Conservation (phyloP, 23 red algal genomes). For the Gracilaria gracilis region DNA sequence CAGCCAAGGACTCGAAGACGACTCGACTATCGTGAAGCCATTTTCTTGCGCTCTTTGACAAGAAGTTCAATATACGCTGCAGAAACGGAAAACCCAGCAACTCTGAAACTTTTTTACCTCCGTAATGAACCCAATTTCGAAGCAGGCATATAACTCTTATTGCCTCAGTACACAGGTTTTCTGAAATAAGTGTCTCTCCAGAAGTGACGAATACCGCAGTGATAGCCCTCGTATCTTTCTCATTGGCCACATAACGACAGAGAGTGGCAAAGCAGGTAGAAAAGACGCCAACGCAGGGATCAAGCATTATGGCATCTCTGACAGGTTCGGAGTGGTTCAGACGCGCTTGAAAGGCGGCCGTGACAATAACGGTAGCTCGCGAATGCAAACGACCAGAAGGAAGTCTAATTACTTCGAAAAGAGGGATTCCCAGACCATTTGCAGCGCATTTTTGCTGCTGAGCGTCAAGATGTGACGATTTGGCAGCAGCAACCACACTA, state of each 20-base stretch:
- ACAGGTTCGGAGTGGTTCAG: neutral
- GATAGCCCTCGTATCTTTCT: slow-evolving; percentile 14
- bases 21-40: neutral
- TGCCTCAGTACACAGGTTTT: neutral
- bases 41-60: neutral
- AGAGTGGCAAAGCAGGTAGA: slow-evolving; percentile 45
- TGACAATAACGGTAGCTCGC: slow-evolving; percentile 15
- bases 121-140: slow-evolving; percentile 32
- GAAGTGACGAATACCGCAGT: slow-evolving; percentile 20
- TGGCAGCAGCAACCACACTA: slow-evolving; percentile 9
- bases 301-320: neutral
- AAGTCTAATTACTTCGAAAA: slow-evolving; percentile 59
- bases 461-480: neutral
- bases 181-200: neutral
- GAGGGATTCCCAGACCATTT: slow-evolving; percentile 48
- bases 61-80: slow-evolving; percentile 42
- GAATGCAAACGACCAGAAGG: slow-evolving; percentile 61
- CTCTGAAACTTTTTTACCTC: slow-evolving; percentile 1
- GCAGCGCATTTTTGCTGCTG: neutral
- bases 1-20: slow-evolving; percentile 34
- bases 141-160: slow-evolving; percentile 34
- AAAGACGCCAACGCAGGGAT: slow-evolving; percentile 20
- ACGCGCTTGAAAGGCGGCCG: neutral
- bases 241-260: slow-evolving; percentile 25
- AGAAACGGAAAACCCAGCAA: slow-evolving; percentile 4